Evolutionary conservation across 2,329 filamentous ascomycete species (phyloP), one percentile per base, ranked within the genome.

Genomic region (Venturiaceae sp.): DNA sequence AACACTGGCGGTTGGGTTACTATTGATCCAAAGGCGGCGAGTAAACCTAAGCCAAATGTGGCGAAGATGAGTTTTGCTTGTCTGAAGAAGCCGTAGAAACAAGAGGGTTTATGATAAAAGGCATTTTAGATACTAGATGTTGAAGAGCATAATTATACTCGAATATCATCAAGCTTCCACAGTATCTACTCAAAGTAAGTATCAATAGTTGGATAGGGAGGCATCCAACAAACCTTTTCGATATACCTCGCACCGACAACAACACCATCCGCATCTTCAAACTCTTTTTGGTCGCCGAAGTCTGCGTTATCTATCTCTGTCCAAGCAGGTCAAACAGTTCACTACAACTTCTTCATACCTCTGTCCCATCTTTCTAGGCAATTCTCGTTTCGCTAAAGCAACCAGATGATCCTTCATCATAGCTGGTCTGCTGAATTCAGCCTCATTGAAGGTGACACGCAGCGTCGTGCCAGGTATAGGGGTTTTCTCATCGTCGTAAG

Each of bases 301-400:
- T 64, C 63, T 2, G 41, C 56, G 53, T 69, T 67, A 3, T 62
- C 65, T 34, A 3, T 62, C 65, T 34, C 23, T 6, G 28, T 67
- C 64, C n/a, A 67, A 61, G 46, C 65, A 63, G 3, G 66, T 70
- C 36, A 73, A 61, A 59, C 71, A 73, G 19, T 62, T 64, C 33
- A 66, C 44, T 9, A 71, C 70, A 53, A 71, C 59, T 1, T 64
- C 53, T 9, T 64, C 60, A 58, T 73, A 75, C 53, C 58, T 65
- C n/a, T 66, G 60, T 13, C 72, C 72, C 66, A 73, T 69, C 8
- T 33, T 55, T 3, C 44, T 57, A 13, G 68, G 66, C 21, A 72
- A 60, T 14, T 60, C 50, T 11, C 53, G 23, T 50, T 59, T 60
- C 3, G 69, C 65, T 23, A 68, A 52, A 28, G 57, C 55, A 19